Evolutionary conservation across 2,329 filamentous ascomycete genomes (phyloP), one percentile per base, ranked within the genome.

Genomic region (Bipolaris gigantea): DNA sequence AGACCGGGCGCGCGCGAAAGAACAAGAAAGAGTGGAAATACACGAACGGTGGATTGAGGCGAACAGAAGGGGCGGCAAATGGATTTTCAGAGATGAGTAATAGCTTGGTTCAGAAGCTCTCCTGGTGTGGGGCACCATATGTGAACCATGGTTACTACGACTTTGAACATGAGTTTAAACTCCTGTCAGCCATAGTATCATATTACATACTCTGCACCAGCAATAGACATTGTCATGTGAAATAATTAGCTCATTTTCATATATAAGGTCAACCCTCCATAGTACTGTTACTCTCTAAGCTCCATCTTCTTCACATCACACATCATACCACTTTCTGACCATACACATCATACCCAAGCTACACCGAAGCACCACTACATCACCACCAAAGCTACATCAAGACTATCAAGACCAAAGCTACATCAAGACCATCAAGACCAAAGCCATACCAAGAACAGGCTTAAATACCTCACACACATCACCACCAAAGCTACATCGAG

Each of bases 61-160:
- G 1, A 89, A 90, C 84, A 84, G 87, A 30, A 83, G 84, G 2
- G 85, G 84, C 5, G 92, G 92, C 0, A 80, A 83, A 57, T 97
- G 89, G 88, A 72, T 89, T 5, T 97, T 96, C 68, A 83, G 84
- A 60, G 92, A 97, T 72, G 92, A 96, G 73, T 88, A 45, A 38
- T 19, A 15, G 5, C 33, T 21, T 16, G 11, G 4, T 27, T 21
- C 30, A 42, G n/a, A 16, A 33, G 32, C 36, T 39, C 16, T 23
- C 11, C 5, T 8, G 16, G 2, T 1, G 15, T 5, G 11, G 34
- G 21, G 15, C 11, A n/a, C 38, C 39, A n/a, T 19, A 35, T 1
- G 27, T 21, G 27, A 16, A 38, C 23, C 25, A 42, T 34, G 39
- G 45, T 48, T 13, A 16, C 23, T 13, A 16, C 23, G 23, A 23